These are phyloP conservation scores for Eucalyptus tenuipes DNA, from an alignment of 345 rosid genomes.

Conservation along the genomic window DNA sequence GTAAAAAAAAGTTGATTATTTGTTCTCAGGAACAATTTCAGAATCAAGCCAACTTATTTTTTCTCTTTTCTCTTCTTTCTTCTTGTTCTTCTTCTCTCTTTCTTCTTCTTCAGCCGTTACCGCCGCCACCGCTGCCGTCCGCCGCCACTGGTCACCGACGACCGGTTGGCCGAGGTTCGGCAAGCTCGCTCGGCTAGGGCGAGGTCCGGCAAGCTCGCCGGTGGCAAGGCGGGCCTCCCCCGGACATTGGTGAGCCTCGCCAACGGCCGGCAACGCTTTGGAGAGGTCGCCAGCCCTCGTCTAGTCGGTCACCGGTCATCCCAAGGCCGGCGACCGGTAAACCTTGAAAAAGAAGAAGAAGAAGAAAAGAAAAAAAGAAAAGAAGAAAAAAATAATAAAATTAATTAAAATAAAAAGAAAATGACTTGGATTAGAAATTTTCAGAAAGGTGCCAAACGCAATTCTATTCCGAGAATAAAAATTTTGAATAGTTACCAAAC, in stretches of 20 bases:
- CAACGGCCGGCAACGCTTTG: fast-evolving
- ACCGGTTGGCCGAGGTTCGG: fast-evolving
- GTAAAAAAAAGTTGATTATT: too few relatives aligned
- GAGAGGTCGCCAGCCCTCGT: fast-evolving
- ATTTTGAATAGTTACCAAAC: fast-evolving
- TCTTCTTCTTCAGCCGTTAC: too few relatives aligned
- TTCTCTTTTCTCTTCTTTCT: too few relatives aligned
- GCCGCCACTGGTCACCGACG: fast-evolving
- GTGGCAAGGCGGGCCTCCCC: fast-evolving
- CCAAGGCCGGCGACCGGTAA: fast-evolving
- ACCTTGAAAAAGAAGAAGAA: too few relatives aligned
- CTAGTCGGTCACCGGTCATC: fast-evolving
- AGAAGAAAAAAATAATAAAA: too few relatives aligned
- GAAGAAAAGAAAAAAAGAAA: fast-evolving
- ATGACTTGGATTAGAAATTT: too few relatives aligned
- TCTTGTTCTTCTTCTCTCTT: too few relatives aligned
- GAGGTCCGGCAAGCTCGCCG: fast-evolving
- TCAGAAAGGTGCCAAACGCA: fast-evolving
- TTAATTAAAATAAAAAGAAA: too few relatives aligned
- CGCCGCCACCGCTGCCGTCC: fast-evolving
- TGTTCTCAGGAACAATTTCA: fast-evolving
- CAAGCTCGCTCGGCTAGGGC: too few relatives aligned
- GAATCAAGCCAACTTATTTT: too few relatives aligned
- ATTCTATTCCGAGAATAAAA: fast-evolving
- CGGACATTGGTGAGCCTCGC: fast-evolving